Evolutionary conservation across 208 protist genomes (phyloP).

Genomic region (Leishmania mexicana): DNA sequence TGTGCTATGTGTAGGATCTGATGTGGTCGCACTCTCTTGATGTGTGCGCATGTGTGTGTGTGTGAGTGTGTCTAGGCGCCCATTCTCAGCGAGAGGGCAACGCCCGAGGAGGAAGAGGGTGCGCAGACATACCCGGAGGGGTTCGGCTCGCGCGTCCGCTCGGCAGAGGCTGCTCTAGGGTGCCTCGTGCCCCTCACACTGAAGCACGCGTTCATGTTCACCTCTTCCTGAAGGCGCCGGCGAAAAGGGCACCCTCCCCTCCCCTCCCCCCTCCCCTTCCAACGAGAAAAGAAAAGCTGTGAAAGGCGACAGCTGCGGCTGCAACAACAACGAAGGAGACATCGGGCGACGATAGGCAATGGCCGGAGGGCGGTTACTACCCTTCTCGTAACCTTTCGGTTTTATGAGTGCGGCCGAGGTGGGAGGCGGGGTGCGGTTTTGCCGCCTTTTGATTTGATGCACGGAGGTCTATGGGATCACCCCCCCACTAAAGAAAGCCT

Average conservation of each 20-base stretch:
- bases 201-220: no score
- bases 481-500: no score
- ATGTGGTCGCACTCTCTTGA: not conserved
- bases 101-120: not conserved
- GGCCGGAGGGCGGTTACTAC: not conserved
- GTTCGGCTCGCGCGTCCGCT: not conserved
- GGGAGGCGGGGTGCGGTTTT: no score
- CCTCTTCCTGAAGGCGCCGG: not conserved
- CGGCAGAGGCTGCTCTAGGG: not conserved
- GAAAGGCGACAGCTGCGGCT: not conserved
- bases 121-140: not conserved
- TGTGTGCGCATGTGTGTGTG: not conserved
- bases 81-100: not conserved
- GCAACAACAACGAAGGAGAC: not conserved
- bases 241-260: not conserved
- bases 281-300: not conserved
- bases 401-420: not conserved
- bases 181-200: not conserved
- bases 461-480: not conserved
- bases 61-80: slow-evolving; percentile 1
- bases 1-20: not conserved
- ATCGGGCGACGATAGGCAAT: no score
- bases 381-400: not conserved
- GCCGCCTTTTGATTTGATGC: no score
- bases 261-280: no score